These are phyloP conservation scores for Solanum chmielewskii DNA, from an alignment of 257 asterid species.

Conservation along the genomic window DNA sequence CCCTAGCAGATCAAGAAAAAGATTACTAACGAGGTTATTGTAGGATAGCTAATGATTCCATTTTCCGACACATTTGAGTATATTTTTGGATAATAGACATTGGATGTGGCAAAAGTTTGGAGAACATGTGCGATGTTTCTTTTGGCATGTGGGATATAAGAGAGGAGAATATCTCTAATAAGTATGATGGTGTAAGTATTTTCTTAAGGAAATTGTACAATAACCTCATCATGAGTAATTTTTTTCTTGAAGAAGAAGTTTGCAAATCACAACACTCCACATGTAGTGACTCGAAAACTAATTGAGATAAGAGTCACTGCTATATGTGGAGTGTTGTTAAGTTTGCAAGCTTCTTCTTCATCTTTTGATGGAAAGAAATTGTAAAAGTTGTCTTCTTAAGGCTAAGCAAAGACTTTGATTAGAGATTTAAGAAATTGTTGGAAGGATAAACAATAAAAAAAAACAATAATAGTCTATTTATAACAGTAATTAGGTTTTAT, in stretches of 20 bases:
- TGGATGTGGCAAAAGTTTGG: constrained; percentile 20
- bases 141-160: constrained; percentile 43
- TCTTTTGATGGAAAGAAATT: background rate
- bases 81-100: constrained; percentile 35
- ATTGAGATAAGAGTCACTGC: background rate
- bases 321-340: background rate
- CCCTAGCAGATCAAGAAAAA: constrained; percentile 40
- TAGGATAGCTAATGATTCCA: background rate
- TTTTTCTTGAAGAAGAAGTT: constrained; percentile 9
- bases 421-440: no score
- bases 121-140: constrained; percentile 4
- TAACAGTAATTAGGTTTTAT: no score
- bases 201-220: constrained; percentile 18
- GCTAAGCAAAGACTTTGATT: background rate
- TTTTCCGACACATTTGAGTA: constrained; percentile 11
- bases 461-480: no score
- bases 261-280: constrained; percentile 8
- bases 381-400: no score
- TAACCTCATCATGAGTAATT: background rate
- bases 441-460: no score
- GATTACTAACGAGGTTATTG: background rate
- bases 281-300: constrained; percentile 20
- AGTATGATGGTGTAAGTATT: background rate
- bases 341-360: background rate
- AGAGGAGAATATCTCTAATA: constrained; percentile 8